Evolutionary conservation across 129 eudicot genomes (phyloP), one percentile per base, ranked within the genome.

Genomic region (Flaveria trinervia): DNA sequence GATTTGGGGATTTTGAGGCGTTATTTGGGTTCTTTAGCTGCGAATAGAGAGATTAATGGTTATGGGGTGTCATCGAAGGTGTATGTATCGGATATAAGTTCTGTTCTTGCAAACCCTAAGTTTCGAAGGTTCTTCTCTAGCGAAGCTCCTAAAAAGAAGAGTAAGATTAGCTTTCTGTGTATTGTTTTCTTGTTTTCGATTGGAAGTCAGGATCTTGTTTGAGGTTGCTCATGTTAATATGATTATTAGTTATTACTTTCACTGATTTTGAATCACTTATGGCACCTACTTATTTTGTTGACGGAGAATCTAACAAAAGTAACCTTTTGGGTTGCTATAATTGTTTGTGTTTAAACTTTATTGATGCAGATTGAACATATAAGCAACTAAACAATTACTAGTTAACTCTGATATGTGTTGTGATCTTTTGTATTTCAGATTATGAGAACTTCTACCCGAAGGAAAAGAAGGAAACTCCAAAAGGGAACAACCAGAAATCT

Each of bases 361-460:
- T 72, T 4, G 51, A 23, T 44, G 73, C 2, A 71, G 49, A 62
- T 23, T 54, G 61, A 28, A n/a, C 71, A 72, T 79, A 23, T 26
- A 48, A 51, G 57, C 72, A 79, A 49, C 14, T 26, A 48, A 51
- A 49, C 72, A 79, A 49, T 14, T 46, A 33, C 51, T 11, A 44
- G 39, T 52, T 72, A 44, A 16, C 11, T 25, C 16, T 30, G 56
- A 0, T 60, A 25, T 60, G 28, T 70, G 36, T 66, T 16, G 3
- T 18, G 28, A 41, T 66, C 44, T 70, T 28, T 74, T 39, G 79
- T 67, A 7, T 1, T 84, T 45, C 84, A 93, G 98, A 93, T 83
- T 93, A 85, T 77, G 98, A 91, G 82, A 91, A 93, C 73, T 93
- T 83, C 28, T 85, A 76, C 50, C 97, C 98, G 16, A 93, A 91